These are phyloP conservation scores for Gossypium stocksii DNA, from an alignment of 345 rosid species.

Conservation along the genomic window DNA sequence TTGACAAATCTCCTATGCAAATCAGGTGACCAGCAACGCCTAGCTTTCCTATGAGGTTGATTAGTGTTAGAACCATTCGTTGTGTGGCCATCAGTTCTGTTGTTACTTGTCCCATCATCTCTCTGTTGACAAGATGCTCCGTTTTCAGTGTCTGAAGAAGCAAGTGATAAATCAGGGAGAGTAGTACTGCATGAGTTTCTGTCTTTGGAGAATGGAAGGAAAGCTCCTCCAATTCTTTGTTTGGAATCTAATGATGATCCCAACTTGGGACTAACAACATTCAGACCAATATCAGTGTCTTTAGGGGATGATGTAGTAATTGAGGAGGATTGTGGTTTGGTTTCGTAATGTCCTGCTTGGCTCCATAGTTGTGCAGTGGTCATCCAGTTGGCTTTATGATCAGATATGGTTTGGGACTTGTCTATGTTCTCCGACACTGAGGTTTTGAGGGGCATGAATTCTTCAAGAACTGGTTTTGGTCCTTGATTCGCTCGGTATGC, in stretches of 20 bases:
- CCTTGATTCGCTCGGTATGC: conserved; percentile 57
- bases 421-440: conserved; percentile 38
- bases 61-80: conserved; percentile 17
- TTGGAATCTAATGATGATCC: conserved; percentile 43
- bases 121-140: conserved; percentile 28
- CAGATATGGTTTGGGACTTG: conserved; percentile 16
- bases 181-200: conserved; percentile 29
- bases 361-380: conserved; percentile 94
- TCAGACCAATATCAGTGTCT: conserved; percentile 45
- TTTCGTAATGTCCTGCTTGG: conserved; percentile 44
- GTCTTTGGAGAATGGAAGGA: conserved; percentile 86
- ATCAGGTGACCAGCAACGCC: conserved; percentile 99
- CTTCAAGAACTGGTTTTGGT: conserved; percentile 72
- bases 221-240: conserved; percentile 83
- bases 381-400: conserved; percentile 77
- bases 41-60: conserved; percentile 82
- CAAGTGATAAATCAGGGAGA: conserved; percentile 65
- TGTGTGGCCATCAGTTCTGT: conserved; percentile 35
- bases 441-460: conserved; percentile 83
- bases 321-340: conserved; percentile 32
- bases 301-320: conserved; percentile 24
- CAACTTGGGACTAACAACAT: conserved; percentile 53
- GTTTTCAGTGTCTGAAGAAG: conserved; percentile 39
- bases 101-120: conserved; percentile 28
- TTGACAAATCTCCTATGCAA: conserved; percentile 91